Percentiles rank a stretch among this genome's conserved stretches.
phyloP scores from a whole-genome alignment of 208 protist genomes.

The Trypanosoma boissoni region DNA sequence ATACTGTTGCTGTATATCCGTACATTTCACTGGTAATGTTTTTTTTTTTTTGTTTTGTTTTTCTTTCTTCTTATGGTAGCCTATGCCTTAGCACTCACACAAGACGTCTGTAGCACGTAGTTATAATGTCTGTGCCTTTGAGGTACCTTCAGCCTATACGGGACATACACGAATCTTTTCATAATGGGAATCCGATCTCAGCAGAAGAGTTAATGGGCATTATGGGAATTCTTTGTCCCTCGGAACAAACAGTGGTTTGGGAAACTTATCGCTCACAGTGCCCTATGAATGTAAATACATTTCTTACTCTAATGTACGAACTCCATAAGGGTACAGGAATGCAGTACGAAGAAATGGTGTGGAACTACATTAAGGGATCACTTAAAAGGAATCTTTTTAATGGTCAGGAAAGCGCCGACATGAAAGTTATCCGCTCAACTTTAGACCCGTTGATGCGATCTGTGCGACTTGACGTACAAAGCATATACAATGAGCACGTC shows the following conservation, averaged over 20 bases:
- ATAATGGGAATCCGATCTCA: slow-evolving; percentile 13
- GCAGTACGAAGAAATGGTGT: slow-evolving; percentile 21
- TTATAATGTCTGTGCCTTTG: slow-evolving; percentile 23
- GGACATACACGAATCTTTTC: slow-evolving; percentile 21
- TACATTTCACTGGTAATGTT: too few species aligned
- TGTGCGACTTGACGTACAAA: slow-evolving; percentile 17
- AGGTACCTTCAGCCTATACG: slow-evolving; percentile 24
- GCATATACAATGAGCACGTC: slow-evolving; percentile 16
- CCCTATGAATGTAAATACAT: slow-evolving; percentile 15
- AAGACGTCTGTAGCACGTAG: not conserved
- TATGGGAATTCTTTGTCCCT: slow-evolving; percentile 13
- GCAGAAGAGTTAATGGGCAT: slow-evolving; percentile 14
- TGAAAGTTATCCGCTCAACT: slow-evolving; percentile 14
- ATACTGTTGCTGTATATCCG: too few species aligned
- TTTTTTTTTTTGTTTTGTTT: too few species aligned
- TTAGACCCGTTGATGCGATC: slow-evolving; percentile 21
- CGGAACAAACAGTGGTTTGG: not conserved
- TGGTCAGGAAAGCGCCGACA: slow-evolving; percentile 10
- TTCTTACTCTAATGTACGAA: slow-evolving; percentile 24
- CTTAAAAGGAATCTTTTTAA: slow-evolving; percentile 16
- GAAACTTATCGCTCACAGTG: slow-evolving; percentile 6
- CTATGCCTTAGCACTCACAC: too few species aligned
- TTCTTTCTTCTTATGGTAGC: too few species aligned
- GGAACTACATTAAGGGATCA: slow-evolving; percentile 19
- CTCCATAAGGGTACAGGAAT: slow-evolving; percentile 15